Evolutionary conservation across 2,329 filamentous ascomycete species (phyloP).

Genomic region (Cyphellophora europaea): DNA sequence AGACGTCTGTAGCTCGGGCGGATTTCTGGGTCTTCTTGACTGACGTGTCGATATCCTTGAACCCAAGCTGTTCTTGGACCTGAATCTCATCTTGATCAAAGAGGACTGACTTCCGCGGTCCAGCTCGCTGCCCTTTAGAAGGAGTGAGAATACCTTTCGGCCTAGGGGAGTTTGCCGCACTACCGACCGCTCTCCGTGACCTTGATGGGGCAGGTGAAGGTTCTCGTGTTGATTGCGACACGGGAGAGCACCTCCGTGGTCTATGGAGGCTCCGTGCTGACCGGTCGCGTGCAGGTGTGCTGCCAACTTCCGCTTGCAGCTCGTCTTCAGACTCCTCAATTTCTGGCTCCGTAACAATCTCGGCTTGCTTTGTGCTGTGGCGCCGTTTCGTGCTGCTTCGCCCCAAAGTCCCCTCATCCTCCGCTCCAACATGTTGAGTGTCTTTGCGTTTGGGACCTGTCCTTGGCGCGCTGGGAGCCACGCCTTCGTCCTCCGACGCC

Average conservation of each 20-base stretch:
- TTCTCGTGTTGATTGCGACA: constrained; percentile 3
- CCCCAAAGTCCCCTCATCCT: too few species aligned
- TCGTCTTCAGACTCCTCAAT: too few species aligned
- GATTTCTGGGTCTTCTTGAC: constrained; percentile 6
- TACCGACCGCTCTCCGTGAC: not conserved
- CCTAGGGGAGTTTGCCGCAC: constrained; percentile 6
- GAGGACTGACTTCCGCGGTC: constrained; percentile 16
- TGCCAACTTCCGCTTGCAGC: too few species aligned
- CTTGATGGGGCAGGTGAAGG: not conserved
- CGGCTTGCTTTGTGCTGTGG: too few species aligned
- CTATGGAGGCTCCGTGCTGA: constrained; percentile 1
- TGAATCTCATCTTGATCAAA: constrained; percentile 15
- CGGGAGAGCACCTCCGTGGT: constrained; percentile 7
- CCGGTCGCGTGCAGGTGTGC: not conserved
- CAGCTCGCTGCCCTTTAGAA: constrained; percentile 7
- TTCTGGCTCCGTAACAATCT: too few species aligned
- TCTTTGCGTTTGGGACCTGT: too few species aligned
- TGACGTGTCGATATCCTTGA: constrained; percentile 18
- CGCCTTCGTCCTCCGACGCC: not conserved
- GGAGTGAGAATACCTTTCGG: constrained; percentile 20
- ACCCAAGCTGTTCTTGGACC: constrained; percentile 18
- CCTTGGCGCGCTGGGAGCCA: constrained; percentile 5
- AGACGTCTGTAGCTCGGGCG: not conserved
- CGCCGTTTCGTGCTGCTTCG: too few species aligned
- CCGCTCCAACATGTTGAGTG: too few species aligned